Conservation (phyloP, 345 rosid genomes). For the Hibiscus syriacus region DNA sequence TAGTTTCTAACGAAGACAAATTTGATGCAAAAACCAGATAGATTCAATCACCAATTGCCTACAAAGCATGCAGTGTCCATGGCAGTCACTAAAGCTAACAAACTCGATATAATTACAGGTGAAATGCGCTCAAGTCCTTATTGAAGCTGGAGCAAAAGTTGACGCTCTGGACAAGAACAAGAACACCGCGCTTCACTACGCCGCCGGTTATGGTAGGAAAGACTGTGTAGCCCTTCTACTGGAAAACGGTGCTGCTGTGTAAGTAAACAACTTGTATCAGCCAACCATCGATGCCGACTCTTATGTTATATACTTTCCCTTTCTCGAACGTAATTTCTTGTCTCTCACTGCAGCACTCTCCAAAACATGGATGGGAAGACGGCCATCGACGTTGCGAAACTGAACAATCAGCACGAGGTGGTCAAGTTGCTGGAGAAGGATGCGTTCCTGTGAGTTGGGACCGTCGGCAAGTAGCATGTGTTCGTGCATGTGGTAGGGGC, state of each 20-base stretch:
- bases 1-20: background rate
- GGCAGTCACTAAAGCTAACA: slow-evolving; percentile 4
- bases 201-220: slow-evolving; percentile 96
- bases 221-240: slow-evolving; percentile 90
- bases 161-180: slow-evolving; percentile 94
- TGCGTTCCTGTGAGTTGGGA: slow-evolving; percentile 60
- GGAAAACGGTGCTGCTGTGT: slow-evolving; percentile 96
- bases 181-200: slow-evolving; percentile 94
- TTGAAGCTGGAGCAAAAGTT: slow-evolving; percentile 80
- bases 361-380: slow-evolving; percentile 97
- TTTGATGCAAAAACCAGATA: background rate
- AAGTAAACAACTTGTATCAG: slow-evolving; percentile 25
- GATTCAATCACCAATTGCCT: background rate
- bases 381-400: slow-evolving; percentile 88
- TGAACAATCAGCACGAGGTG: slow-evolving; percentile 86
- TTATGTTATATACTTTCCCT: background rate
- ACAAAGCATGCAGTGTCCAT: too few relatives aligned
- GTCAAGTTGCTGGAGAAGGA: slow-evolving; percentile 94
- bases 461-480: background rate
- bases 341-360: slow-evolving; percentile 49
- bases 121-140: slow-evolving; percentile 76
- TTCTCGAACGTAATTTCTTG: background rate
- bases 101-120: slow-evolving; percentile 30
- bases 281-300: background rate
- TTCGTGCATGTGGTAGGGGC: too few relatives aligned